Evolutionary conservation across 352 stramenopile species (phyloP), one percentile per base, ranked within the genome.

Genomic region (Phytophthora melonis): DNA sequence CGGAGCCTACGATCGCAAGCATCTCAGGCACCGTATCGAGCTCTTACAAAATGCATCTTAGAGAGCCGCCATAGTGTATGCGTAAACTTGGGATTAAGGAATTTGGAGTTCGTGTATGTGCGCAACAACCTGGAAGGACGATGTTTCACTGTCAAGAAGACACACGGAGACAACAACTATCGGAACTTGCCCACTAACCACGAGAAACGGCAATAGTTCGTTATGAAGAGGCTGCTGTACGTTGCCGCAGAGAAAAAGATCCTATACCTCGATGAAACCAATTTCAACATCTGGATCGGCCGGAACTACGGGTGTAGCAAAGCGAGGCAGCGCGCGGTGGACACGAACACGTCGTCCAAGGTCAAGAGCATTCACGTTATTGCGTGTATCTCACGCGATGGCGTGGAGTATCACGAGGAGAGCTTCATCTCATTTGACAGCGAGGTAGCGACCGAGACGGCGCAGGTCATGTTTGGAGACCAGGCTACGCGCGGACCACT

Each of bases 211-310:
- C 21, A 27, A 34, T 25, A 41, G 27, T 58, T 58, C 5, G 21
- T 5, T 5, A 34, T 58, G 4, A 14, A n/a, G 14, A 13, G 52
- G 18, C 55, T 30, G 6, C 34, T 21, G 32, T 34, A 30, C 14
- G 21, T 25, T 5, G 55, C 34, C 9, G 32, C 32, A 13, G 55
- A 62, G 16, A 50, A 52, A n/a, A 50, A 32, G 7, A 50, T 62
- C 16, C 7, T 62, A 14, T 62, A 62, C 53, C 14, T 58, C 7
- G 53, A 58, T 3, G 23, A 58, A 25, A 41, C 53, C 3, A 58
- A 43, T 3, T 43, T 43, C 7, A 43, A 43, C 27, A 23, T 58
- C 16, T 58, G 53, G 53, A 14, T 34, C 2, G 14, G 21, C 25
- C 2, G 53, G 9, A 30, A 25, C 47, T 54, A 54, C 47, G 47